Conservation (phyloP, 176 grass and related monocot species). For the Lolium rigidum region DNA sequence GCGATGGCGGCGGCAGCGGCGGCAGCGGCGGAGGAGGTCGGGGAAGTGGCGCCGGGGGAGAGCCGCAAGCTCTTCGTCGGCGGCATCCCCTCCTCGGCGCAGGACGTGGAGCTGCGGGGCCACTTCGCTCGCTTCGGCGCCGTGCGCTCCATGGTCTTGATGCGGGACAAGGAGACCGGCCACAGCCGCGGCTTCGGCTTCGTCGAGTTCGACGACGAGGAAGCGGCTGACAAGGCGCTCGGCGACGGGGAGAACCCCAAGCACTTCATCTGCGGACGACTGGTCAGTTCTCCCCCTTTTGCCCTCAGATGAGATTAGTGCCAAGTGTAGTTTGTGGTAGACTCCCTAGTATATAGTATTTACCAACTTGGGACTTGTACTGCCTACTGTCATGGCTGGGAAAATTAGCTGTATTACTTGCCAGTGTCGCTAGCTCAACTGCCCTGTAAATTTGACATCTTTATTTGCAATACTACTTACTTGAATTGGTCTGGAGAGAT, state of each 20-base stretch:
- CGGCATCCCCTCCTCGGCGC: conserved; percentile 64
- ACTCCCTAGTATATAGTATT: neutral
- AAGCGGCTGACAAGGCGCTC: conserved; percentile 52
- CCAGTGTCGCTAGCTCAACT: neutral
- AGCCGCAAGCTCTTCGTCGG: conserved; percentile 81
- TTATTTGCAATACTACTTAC: neutral
- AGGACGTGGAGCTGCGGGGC: conserved; percentile 55
- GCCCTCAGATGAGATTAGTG: neutral
- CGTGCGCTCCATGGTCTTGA: conserved; percentile 67
- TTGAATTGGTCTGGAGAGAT: neutral
- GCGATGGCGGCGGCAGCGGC: conserved; percentile 39
- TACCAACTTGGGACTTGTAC: neutral
- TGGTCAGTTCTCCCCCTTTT: conserved; percentile 51
- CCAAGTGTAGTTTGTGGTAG: neutral
- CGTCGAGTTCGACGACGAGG: conserved; percentile 42
- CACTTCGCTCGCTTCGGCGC: conserved; percentile 65
- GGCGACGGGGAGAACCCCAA: conserved; percentile 52
- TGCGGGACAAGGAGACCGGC: conserved; percentile 59
- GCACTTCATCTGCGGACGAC: conserved; percentile 60
- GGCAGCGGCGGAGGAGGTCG: neutral
- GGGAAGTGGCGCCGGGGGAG: conserved; percentile 41
- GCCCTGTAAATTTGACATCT: neutral
- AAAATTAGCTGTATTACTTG: neutral
- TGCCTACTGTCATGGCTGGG: neutral
- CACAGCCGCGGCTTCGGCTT: conserved; percentile 34